Conservation (phyloP, 257 asterid species). For the Petrea volubilis region DNA sequence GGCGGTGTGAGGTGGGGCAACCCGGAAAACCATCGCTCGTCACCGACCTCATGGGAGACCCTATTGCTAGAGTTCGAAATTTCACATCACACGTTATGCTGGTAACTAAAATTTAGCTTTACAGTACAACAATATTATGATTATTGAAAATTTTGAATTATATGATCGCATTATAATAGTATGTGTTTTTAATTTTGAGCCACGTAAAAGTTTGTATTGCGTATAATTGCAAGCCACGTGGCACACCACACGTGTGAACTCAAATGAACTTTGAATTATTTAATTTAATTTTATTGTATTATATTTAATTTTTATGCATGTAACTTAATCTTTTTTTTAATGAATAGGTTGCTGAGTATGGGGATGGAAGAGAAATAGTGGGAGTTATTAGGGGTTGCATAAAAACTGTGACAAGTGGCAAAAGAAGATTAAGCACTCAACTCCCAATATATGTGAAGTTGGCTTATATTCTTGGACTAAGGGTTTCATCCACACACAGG, state of each 20-base stretch:
- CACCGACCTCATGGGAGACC: conserved; percentile 87
- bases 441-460: conserved; percentile 52
- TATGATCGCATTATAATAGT: too few relatives aligned
- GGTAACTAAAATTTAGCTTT: conserved; percentile 32
- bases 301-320: not conserved
- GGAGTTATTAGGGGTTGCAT: conserved; percentile 77
- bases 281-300: not conserved
- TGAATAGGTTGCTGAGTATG: conserved; percentile 66
- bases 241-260: too few relatives aligned
- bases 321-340: not conserved
- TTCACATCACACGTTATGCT: conserved; percentile 63
- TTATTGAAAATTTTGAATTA: too few relatives aligned
- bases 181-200: too few relatives aligned
- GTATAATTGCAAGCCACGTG: too few relatives aligned
- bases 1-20: conserved; percentile 67
- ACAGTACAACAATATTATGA: too few relatives aligned
- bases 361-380: conserved; percentile 49
- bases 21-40: conserved; percentile 66
- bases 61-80: conserved; percentile 66
- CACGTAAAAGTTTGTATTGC: too few relatives aligned
- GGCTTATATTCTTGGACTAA: conserved; percentile 74
- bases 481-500: conserved; percentile 86
- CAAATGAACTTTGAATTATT: too few relatives aligned
- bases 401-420: conserved; percentile 62
- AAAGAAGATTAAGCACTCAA: conserved; percentile 25